A percentile compares a stretch with the other conserved stretches of the same genome.
Conservation (phyloP, 441 rosid genomes). For the Brassica hybrid region DNA sequence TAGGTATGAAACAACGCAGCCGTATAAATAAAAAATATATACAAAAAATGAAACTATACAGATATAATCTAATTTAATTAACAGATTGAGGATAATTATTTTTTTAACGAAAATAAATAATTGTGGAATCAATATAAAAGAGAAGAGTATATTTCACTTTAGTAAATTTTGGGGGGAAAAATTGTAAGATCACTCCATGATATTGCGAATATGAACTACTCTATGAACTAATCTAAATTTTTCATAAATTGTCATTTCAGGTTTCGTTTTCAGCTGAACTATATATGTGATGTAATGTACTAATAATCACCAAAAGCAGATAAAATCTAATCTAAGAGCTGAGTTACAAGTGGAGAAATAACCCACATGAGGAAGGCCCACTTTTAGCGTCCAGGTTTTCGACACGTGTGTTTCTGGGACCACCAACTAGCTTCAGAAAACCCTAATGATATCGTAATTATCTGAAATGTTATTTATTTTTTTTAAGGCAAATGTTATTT, state of each 20-base stretch:
- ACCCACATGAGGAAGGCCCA: slow-evolving; percentile 33
- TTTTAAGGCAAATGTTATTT: too few relatives aligned
- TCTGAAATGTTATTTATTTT: slow-evolving; percentile 2
- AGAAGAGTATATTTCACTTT: background rate
- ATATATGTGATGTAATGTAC: background rate
- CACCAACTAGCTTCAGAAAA: slow-evolving; percentile 6
- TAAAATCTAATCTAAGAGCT: slow-evolving; percentile 19
- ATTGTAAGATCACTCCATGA: background rate
- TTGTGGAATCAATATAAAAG: background rate
- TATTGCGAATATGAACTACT: background rate
- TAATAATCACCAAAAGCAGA: slow-evolving; percentile 9
- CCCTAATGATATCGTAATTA: slow-evolving; percentile 26
- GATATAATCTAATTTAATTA: background rate
- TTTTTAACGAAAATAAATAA: background rate
- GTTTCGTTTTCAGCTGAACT: slow-evolving; percentile 3
- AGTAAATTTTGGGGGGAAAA: background rate
- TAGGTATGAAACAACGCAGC: background rate
- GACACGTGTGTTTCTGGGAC: slow-evolving; percentile 23
- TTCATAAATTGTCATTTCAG: background rate
- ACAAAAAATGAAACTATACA: background rate
- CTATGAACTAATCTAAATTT: background rate
- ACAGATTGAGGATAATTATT: background rate
- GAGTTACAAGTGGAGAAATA: slow-evolving; percentile 3
- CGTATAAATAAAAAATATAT: background rate
- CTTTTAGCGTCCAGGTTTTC: background rate